phyloP scores from a whole-genome alignment of 345 rosid species.

The Fremontodendron californicum region DNA sequence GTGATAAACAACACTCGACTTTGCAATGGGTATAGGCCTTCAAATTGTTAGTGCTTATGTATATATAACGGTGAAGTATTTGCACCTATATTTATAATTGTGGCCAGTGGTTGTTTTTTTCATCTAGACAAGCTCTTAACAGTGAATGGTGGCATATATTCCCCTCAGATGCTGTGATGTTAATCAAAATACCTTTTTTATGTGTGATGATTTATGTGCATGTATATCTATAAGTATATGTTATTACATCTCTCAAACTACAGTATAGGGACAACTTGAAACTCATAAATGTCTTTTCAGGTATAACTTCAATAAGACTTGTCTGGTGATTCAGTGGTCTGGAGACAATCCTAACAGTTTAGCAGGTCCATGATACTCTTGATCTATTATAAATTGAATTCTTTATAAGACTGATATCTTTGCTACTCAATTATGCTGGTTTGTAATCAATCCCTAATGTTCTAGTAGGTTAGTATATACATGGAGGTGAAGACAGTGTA shows the following conservation, averaged over 20 bases:
- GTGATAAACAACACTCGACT: neutral
- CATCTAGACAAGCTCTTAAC: neutral
- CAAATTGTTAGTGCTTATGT: neutral
- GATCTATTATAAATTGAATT: neutral
- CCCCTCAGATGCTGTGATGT: too few relatives aligned
- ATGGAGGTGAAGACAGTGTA: neutral
- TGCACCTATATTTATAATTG: too few relatives aligned
- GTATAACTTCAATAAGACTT: slow-evolving; percentile 59
- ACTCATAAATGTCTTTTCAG: slow-evolving; percentile 35
- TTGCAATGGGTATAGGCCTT: neutral
- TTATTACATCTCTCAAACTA: neutral
- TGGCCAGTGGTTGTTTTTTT: neutral
- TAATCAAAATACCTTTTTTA: too few relatives aligned
- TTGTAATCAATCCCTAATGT: neutral
- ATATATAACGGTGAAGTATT: neutral
- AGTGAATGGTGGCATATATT: too few relatives aligned
- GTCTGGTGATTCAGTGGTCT: slow-evolving; percentile 90
- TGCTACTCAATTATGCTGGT: neutral
- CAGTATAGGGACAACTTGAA: slow-evolving; percentile 1
- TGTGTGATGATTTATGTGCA: too few relatives aligned
- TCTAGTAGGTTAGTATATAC: neutral
- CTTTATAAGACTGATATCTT: neutral
- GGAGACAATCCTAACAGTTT: slow-evolving; percentile 99
- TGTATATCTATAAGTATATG: too few relatives aligned
- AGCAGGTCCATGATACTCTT: slow-evolving; percentile 52